Evolutionary conservation across 495 filamentous ascomycete genomes (phyloP).

Genomic region (Platismatia glauca): DNA sequence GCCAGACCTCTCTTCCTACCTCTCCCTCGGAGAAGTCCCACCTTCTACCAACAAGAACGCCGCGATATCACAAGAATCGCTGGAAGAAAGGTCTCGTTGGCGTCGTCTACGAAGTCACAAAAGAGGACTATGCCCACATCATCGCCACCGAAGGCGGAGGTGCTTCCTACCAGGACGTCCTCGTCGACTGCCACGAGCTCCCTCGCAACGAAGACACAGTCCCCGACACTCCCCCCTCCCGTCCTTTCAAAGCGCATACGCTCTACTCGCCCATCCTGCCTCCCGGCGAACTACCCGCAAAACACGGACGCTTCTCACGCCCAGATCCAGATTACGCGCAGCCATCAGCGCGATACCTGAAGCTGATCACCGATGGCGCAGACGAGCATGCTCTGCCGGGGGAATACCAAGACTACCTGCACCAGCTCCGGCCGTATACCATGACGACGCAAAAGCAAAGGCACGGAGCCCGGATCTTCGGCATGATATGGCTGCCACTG

Average conservation of each 20-base stretch:
- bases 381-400: slow-evolving; percentile 65
- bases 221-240: slow-evolving; percentile 32
- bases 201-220: slow-evolving; percentile 35
- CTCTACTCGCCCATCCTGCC: slow-evolving; percentile 42
- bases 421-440: slow-evolving; percentile 55
- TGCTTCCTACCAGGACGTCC: slow-evolving; percentile 67
- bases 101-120: slow-evolving; percentile 88
- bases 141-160: slow-evolving; percentile 88
- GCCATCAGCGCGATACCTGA: slow-evolving; percentile 72
- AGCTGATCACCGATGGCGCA: slow-evolving; percentile 66
- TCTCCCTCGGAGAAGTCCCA: slow-evolving; percentile 25
- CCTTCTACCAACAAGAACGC: slow-evolving; percentile 27
- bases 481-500: slow-evolving; percentile 51
- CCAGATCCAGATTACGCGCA: slow-evolving; percentile 64
- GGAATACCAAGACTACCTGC: slow-evolving; percentile 64
- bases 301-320: slow-evolving; percentile 38
- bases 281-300: slow-evolving; percentile 16
- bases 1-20: slow-evolving; percentile 24
- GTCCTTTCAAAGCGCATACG: slow-evolving; percentile 49
- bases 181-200: slow-evolving; percentile 66
- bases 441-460: slow-evolving; percentile 57
- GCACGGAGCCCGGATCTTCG: slow-evolving; percentile 53
- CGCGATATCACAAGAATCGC: slow-evolving; percentile 37
- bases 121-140: slow-evolving; percentile 71
- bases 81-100: slow-evolving; percentile 80